Evolutionary conservation across 768 basidiomycete species (phyloP).

Genomic region (Sarcodon aspratus): DNA sequence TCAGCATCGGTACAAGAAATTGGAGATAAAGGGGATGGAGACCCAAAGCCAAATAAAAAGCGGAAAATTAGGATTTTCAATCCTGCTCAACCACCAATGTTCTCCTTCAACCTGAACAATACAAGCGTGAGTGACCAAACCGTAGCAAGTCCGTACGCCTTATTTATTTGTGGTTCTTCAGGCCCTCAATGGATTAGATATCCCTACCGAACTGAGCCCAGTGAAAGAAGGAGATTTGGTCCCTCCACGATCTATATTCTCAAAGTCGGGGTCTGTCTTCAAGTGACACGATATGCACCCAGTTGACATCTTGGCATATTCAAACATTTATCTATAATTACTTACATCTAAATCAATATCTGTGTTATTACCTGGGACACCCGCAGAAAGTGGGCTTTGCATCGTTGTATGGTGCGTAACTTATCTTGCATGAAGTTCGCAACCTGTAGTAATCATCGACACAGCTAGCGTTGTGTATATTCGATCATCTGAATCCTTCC

Average conservation of each 20-base stretch:
- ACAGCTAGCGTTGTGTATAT: no score
- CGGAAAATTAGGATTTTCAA: conserved; percentile 61
- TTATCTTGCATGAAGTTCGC: no score
- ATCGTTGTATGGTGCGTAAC: no score
- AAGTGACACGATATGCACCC: no score
- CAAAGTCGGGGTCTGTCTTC: no score
- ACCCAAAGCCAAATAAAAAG: conserved; percentile 43
- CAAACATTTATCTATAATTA: no score
- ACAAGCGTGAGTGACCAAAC: conserved; percentile 15
- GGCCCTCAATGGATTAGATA: conserved; percentile 36
- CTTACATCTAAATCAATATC: no score
- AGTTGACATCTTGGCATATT: no score
- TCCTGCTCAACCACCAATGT: conserved; percentile 25
- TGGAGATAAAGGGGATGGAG: conserved; percentile 13
- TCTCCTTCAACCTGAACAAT: conserved; percentile 10
- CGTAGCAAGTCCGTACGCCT: conserved; percentile 22
- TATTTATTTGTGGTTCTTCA: background rate
- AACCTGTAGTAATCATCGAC: no score
- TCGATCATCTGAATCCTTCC: no score
- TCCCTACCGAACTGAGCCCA: conserved; percentile 58
- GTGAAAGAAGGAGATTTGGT: conserved; percentile 44
- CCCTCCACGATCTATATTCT: conserved; percentile 17
- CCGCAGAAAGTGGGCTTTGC: no score
- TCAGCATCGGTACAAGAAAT: conserved; percentile 12
- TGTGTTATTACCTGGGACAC: no score